These are phyloP conservation scores for Trametes cinnabarina DNA, from an alignment of 768 basidiomycete genomes.

Conservation along the genomic window DNA sequence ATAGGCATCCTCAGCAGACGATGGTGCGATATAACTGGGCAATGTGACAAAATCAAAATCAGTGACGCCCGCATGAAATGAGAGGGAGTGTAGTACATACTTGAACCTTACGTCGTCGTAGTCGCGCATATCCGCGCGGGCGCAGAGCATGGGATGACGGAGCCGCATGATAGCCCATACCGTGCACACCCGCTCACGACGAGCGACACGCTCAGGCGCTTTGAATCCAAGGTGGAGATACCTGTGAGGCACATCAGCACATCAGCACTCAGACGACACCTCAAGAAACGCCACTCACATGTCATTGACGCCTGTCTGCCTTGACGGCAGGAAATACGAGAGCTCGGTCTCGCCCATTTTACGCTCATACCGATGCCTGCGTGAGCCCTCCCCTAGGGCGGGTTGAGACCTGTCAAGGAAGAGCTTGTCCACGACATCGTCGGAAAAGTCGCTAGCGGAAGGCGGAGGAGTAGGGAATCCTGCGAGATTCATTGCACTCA, in stretches of 20 bases:
- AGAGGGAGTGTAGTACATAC: conserved; percentile 42
- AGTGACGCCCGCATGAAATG: neutral
- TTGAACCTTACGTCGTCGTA: conserved; percentile 67
- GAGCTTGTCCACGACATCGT: conserved; percentile 1
- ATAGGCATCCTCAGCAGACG: conserved; percentile 44
- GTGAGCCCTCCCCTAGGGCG: neutral
- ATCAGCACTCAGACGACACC: neutral
- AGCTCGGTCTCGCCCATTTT: conserved; percentile 71
- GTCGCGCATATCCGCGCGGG: conserved; percentile 54
- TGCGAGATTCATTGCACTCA: neutral
- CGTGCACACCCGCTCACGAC: conserved; percentile 46
- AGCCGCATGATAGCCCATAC: conserved; percentile 73
- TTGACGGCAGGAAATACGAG: conserved; percentile 76
- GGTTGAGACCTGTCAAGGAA: neutral
- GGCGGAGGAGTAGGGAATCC: conserved; percentile 23
- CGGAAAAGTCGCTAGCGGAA: conserved; percentile 8
- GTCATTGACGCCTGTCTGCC: conserved; percentile 83
- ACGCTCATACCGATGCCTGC: conserved; percentile 40
- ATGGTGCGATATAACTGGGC: conserved; percentile 47
- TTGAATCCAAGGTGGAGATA: conserved; percentile 74
- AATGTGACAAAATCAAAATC: neutral
- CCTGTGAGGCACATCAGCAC: conserved; percentile 41
- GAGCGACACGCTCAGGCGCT: conserved; percentile 44
- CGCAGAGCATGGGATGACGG: conserved; percentile 71
- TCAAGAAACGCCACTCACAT: conserved; percentile 50